Conservation (phyloP, 495 filamentous ascomycete genomes). For the Parachaetomium inaequale region DNA sequence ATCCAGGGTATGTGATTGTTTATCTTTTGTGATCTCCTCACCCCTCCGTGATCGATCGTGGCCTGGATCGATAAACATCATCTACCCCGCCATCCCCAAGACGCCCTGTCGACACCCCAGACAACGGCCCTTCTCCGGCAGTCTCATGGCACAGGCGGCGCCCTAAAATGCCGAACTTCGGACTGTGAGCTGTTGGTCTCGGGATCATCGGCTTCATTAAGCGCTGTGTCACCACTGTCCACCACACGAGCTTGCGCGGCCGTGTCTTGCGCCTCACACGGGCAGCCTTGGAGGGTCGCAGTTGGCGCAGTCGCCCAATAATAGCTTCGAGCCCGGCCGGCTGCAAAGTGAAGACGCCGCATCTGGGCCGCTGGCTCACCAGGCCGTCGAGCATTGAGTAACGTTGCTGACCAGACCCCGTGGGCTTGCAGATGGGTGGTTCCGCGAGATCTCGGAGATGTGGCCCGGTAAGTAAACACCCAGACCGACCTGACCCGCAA, state of each 20-base stretch:
- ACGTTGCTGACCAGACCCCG: constrained; percentile 2
- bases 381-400: not conserved
- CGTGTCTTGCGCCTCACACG: constrained; percentile 4
- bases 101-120: not conserved
- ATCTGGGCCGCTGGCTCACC: not conserved
- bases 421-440: constrained; percentile 83
- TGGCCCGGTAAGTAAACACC: constrained; percentile 67
- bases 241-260: not conserved
- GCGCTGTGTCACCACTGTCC: not conserved
- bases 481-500: not conserved
- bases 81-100: constrained; percentile 25
- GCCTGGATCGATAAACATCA: not conserved
- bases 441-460: constrained; percentile 95
- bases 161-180: not conserved
- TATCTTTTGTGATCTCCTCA: constrained; percentile 5
- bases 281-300: not conserved
- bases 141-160: not conserved
- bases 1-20: constrained; percentile 37
- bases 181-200: not conserved
- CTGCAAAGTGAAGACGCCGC: not conserved
- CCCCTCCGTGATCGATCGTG: not conserved
- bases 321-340: not conserved
- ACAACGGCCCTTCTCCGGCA: not conserved
- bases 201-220: not conserved
- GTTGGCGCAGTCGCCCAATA: not conserved